Base-by-base conservation (phyloP, 2,329 filamentous ascomycete species). In the Penicillium italicum region DNA sequence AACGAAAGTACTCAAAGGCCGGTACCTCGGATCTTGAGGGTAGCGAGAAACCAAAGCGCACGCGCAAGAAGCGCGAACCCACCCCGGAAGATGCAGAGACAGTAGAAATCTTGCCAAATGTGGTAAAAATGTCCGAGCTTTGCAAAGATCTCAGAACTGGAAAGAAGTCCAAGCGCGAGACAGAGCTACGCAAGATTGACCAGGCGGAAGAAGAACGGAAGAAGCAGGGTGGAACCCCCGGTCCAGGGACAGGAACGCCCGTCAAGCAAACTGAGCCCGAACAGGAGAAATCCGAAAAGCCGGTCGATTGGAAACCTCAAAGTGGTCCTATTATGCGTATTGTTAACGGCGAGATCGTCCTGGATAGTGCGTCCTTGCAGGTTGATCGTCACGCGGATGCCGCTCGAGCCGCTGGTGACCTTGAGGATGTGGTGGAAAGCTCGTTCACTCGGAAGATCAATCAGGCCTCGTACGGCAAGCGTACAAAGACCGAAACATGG, bases 91-190 rank as follows among this genome's bases (percentile, higher is more conserved):
- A 75, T 55, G 75, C 78, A 1, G 79, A 81, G 57, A 62, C 65
- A 12, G 66, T 77, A 8, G 70, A 81, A 69, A 85, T 86, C 47
- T 76, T 82, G 49, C 77, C 82, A 0, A 74, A 77, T 12, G 72
- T 75, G 20, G 74, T 82, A 3, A 83, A 79, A 50, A 86, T 87
- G 84, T 79, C 76, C 31, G 80, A 83, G 43, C 69, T 87, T 2
- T 82, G 79, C 61, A 79, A 76, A 49, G 81, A 82, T 60, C 70
- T 77, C 34, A 72, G 76, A n/a, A 77, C 76, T 0, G 84, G 84
- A 43, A 82, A 79, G 60, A 78, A 79, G 37, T 86, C 84, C 0
- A 77, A 79, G 56, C 77, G 79, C 6, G 84, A 86, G 62, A 79
- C 76, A 50, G 78, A 81, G 59, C 77, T 87, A 71, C 79, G 80